Conservation (phyloP, 2,329 filamentous ascomycete genomes). For the Purpureocillium takamizusanense region DNA sequence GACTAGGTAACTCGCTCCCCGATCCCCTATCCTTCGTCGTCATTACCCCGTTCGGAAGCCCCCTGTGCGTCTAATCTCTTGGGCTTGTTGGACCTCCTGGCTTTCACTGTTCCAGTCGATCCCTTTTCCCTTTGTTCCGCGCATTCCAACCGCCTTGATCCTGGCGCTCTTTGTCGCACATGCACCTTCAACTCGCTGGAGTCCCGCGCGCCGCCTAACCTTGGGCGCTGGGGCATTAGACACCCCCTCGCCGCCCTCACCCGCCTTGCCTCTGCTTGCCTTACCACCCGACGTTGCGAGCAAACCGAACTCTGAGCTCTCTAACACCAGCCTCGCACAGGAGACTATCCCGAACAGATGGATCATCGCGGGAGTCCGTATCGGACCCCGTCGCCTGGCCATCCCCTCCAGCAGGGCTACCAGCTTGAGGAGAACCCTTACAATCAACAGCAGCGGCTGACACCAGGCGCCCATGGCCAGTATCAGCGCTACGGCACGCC, state of each 20-base stretch:
- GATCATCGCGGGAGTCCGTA: constrained; percentile 39
- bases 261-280: not conserved
- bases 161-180: not conserved
- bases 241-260: too few relatives aligned
- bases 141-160: not conserved
- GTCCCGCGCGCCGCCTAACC: too few relatives aligned
- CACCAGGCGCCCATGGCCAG: constrained; percentile 14
- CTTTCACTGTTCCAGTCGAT: not conserved
- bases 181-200: too few relatives aligned
- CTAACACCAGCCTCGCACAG: too few relatives aligned
- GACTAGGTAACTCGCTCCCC: constrained; percentile 50
- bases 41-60: not conserved
- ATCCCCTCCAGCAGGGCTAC: constrained; percentile 65
- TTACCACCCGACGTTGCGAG: not conserved
- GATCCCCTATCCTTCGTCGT: constrained; percentile 3
- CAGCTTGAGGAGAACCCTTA: constrained; percentile 76
- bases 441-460: constrained; percentile 37
- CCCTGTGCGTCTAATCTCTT: constrained; percentile 8
- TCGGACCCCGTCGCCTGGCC: constrained; percentile 68
- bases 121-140: not conserved
- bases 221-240: too few relatives aligned
- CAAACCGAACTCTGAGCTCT: not conserved
- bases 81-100: constrained; percentile 7
- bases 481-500: constrained; percentile 42
- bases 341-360: constrained; percentile 51